These are phyloP conservation scores for Zasmidium angulare DNA, from an alignment of 2,329 filamentous ascomycete species.

Conservation along the genomic window DNA sequence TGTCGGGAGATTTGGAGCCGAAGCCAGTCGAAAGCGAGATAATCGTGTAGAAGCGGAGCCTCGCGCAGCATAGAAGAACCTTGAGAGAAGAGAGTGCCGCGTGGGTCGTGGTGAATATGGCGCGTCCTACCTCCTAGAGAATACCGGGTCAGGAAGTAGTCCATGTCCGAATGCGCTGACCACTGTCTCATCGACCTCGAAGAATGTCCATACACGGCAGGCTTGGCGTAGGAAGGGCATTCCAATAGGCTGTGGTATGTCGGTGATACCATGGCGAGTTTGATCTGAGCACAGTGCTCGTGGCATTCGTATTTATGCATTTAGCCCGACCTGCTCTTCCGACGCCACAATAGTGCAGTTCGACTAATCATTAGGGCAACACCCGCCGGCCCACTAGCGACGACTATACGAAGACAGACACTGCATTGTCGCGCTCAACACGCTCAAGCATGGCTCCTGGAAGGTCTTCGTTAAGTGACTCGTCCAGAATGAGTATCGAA, in stretches of 20 bases:
- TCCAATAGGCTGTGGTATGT: neutral
- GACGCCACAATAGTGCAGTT: neutral
- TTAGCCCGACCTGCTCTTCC: neutral
- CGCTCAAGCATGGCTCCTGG: no score
- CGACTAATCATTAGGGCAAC: neutral
- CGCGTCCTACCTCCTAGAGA: no score
- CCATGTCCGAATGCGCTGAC: no score
- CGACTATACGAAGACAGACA: no score
- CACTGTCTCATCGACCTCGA: neutral
- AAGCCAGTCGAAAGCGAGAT: neutral
- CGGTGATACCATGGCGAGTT: neutral
- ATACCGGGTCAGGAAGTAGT: no score
- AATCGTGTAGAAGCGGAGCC: neutral
- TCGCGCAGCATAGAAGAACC: slow-evolving; percentile 2
- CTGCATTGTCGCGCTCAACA: no score
- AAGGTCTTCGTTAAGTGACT: no score
- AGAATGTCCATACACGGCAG: neutral
- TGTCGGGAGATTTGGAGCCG: slow-evolving; percentile 3
- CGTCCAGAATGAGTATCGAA: no score
- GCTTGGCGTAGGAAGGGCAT: neutral
- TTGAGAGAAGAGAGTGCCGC: no score
- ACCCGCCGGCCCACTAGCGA: no score
- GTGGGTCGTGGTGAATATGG: no score
- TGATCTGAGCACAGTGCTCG: neutral
- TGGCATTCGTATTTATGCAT: neutral